Percentiles rank a stretch among this genome's conserved stretches.
Evolutionary conservation across 2,329 filamentous ascomycete species (phyloP).

Genomic region (Trichophyton simii): DNA sequence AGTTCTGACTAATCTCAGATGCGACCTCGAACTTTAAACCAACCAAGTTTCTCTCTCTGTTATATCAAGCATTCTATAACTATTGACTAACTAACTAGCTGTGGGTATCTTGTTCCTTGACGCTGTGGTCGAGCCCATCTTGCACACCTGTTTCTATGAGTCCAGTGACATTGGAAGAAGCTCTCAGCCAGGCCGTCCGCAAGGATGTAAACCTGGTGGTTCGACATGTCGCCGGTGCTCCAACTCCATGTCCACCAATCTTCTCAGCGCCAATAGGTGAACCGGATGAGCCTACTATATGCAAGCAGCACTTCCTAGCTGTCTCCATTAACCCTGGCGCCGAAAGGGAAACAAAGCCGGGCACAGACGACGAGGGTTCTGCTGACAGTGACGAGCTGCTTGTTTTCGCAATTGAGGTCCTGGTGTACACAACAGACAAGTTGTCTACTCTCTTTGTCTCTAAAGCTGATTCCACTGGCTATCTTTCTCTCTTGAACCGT

Average conservation of each 20-base stretch:
- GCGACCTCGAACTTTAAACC: background rate
- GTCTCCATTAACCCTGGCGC: conserved; percentile 36
- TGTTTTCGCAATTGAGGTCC: conserved; percentile 71
- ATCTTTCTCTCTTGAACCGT: conserved; percentile 51
- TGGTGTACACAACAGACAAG: conserved; percentile 70
- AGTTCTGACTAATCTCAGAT: background rate
- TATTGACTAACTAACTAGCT: background rate
- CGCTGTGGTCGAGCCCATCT: background rate
- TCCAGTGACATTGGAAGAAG: conserved; percentile 23
- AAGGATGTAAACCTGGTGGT: conserved; percentile 50
- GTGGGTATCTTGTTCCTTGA: background rate
- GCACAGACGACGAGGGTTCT: conserved; percentile 19
- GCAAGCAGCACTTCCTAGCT: conserved; percentile 69
- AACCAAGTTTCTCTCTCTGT: background rate
- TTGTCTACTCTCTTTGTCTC: conserved; percentile 86
- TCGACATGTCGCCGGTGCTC: conserved; percentile 79
- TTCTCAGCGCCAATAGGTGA: conserved; percentile 65
- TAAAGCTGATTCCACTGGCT: conserved; percentile 94
- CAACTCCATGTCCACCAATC: conserved; percentile 59
- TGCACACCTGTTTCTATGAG: background rate
- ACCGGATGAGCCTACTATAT: conserved; percentile 63
- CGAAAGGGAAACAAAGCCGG: background rate
- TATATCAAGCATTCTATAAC: background rate
- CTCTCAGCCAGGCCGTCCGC: conserved; percentile 42
- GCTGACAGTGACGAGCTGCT: conserved; percentile 43